Evolutionary conservation across 345 rosid species (phyloP), one percentile per base, ranked within the genome.

Genomic region (Conringia planisiliqua): DNA sequence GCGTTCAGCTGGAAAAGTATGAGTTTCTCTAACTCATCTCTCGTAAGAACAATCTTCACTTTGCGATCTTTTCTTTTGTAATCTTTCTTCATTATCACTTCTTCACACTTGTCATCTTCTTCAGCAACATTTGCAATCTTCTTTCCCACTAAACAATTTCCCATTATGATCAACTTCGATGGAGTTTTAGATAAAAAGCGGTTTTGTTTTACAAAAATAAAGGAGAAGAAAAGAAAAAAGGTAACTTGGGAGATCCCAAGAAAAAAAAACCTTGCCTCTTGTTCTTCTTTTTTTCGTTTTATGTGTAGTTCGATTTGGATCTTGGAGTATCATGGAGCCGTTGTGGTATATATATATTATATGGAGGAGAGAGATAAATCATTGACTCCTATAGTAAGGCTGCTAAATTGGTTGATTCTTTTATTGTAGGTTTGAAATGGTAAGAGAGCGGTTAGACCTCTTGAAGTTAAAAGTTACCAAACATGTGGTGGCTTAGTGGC

Each of bases 161-260:
- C 79, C 79, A 76, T 76, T 69, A 62, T 8, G 66, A 57, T 65
- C 32, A 56, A 47, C 66, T 62, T 36, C 13, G 18, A 56, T 32
- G 66, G n/a, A 42, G 22, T 65, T 39, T 73, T 32, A 6, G 16
- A 54, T n/a, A 38, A 24, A 4, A 52, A 9, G 30, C 24, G 13
- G 3, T 13, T 24, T 22, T 32, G 7, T 32, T 51, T 35, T 44
- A 66, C 38, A 55, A 12, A 46, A 22, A 33, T 3, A 44, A 10
- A 58, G 33, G 14, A 60, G 10, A 58, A 52, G 14, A 10, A 55
- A 48, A 38, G 51, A 66, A 58, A 66, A 66, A 75, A 52, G 58
- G 74, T 61, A 75, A 76, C 79, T 75, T 68, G 70, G 79, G 74
- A 50, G 59, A 61, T 42, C 79, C 79, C 74, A 68, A 60, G 74